These are phyloP conservation scores for Apium graveolens DNA, from an alignment of 129 eudicot species.

Conservation along the genomic window DNA sequence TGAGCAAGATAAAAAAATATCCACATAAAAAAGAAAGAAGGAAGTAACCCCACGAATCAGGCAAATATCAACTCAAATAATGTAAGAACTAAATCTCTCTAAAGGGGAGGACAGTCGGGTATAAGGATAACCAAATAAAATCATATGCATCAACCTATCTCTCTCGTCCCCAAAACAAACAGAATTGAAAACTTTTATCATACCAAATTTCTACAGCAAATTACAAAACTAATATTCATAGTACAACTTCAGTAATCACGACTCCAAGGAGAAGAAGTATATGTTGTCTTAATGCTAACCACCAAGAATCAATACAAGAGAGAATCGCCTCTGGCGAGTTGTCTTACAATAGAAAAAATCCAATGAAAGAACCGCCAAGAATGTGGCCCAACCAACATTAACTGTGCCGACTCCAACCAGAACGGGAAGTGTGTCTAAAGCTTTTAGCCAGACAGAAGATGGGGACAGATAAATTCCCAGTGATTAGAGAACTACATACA, in stretches of 20 bases:
- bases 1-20: conserved; percentile 6
- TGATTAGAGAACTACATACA: conserved; percentile 35
- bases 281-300: conserved; percentile 40
- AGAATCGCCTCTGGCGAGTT: conserved; percentile 67
- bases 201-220: conserved; percentile 15
- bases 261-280: not conserved
- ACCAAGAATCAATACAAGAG: conserved; percentile 66
- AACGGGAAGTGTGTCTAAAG: conserved; percentile 24
- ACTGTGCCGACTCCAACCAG: conserved; percentile 24
- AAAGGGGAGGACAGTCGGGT: not conserved
- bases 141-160: not conserved
- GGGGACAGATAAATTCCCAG: conserved; percentile 29
- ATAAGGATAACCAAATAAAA: not conserved
- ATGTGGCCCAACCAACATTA: conserved; percentile 26
- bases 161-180: conserved; percentile 5
- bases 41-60: conserved; percentile 1
- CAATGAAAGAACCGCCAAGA: conserved; percentile 45
- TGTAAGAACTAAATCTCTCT: not conserved
- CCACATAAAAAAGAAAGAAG: not conserved
- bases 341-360: conserved; percentile 59
- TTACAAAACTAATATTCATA: conserved; percentile 28
- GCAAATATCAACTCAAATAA: not conserved
- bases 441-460: conserved; percentile 33
- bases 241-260: conserved; percentile 18
- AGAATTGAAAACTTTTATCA: not conserved